Evolutionary conservation across 2,329 filamentous ascomycete genomes (phyloP).

Genomic region (Fusarium foetens): DNA sequence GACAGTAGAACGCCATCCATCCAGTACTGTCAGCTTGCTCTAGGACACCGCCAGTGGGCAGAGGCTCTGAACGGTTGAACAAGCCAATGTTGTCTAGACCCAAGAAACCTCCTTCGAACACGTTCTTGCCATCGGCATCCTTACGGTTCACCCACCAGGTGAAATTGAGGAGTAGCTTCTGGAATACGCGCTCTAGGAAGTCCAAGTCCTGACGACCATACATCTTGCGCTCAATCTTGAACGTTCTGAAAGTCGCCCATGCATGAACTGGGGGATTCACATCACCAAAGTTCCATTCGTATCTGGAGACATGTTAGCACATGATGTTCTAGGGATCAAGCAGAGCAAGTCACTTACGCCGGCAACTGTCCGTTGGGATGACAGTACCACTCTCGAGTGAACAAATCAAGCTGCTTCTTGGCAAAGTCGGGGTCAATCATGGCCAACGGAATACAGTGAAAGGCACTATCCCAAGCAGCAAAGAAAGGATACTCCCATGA

Average conservation of each 20-base stretch:
- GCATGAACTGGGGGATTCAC: conserved; percentile 97
- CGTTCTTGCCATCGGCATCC: conserved; percentile 92
- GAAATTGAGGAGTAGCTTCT: conserved; percentile 94
- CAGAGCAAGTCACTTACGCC: conserved; percentile 66
- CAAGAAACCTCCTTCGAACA: conserved; percentile 96
- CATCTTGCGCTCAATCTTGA: conserved; percentile 98
- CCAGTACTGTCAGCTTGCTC: conserved; percentile 98
- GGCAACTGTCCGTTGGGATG: conserved; percentile 96
- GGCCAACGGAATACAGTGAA: conserved; percentile 93
- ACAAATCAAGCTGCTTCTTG: conserved; percentile 96
- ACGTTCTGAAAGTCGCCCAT: conserved; percentile 93
- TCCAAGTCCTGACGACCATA: conserved; percentile 95
- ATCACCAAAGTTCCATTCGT: conserved; percentile 98
- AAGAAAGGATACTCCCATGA: conserved; percentile 99
- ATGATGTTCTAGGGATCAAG: not conserved
- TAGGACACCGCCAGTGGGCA: conserved; percentile 91
- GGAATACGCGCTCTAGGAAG: conserved; percentile 95
- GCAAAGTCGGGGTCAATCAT: conserved; percentile 99
- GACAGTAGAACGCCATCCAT: conserved; percentile 98
- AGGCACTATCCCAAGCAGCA: conserved; percentile 95
- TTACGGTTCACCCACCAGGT: conserved; percentile 99
- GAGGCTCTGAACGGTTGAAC: conserved; percentile 95
- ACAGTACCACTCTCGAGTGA: conserved; percentile 98
- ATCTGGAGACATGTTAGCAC: conserved; percentile 52
- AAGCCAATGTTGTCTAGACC: conserved; percentile 97